Conservation (phyloP, 1,284 basidiomycete genomes). For the Pseudomicrostroma phylloplanum region DNA sequence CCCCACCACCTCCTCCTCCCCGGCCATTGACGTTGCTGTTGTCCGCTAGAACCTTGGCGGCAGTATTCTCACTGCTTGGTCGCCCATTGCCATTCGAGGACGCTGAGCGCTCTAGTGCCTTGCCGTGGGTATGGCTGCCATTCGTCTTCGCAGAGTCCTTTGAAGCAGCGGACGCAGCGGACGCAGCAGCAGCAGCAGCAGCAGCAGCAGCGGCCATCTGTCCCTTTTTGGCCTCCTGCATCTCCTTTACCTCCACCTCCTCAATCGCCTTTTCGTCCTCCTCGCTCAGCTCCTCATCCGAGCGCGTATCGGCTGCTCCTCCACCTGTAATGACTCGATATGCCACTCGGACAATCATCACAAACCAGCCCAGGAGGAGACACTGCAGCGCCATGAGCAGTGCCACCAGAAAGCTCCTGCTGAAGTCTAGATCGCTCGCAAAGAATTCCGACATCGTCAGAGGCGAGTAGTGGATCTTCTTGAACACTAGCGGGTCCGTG, state of each 20-base stretch:
- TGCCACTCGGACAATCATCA: constrained; percentile 73
- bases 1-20: no score
- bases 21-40: no score
- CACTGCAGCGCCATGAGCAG: constrained; percentile 54
- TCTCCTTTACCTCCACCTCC: neutral
- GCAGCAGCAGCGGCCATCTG: neutral
- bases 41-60: no score
- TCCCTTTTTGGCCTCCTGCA: neutral
- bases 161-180: no score
- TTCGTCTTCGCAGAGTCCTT: no score
- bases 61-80: no score
- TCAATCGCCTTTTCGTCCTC: constrained; percentile 8
- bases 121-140: no score
- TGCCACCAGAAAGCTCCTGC: constrained; percentile 14
- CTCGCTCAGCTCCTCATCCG: constrained; percentile 22
- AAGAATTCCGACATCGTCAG: neutral
- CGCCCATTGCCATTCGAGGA: no score
- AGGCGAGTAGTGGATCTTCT: neutral
- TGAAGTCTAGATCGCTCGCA: neutral
- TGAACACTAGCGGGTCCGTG: neutral
- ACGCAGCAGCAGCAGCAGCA: neutral
- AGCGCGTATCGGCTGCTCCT: constrained; percentile 66
- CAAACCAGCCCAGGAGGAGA: constrained; percentile 76
- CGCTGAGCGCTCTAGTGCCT: no score
- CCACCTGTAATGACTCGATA: constrained; percentile 69